Evolutionary conservation across 306 rosid genomes (phyloP), one percentile per base, ranked within the genome.

Genomic region (Parietaria judaica): DNA sequence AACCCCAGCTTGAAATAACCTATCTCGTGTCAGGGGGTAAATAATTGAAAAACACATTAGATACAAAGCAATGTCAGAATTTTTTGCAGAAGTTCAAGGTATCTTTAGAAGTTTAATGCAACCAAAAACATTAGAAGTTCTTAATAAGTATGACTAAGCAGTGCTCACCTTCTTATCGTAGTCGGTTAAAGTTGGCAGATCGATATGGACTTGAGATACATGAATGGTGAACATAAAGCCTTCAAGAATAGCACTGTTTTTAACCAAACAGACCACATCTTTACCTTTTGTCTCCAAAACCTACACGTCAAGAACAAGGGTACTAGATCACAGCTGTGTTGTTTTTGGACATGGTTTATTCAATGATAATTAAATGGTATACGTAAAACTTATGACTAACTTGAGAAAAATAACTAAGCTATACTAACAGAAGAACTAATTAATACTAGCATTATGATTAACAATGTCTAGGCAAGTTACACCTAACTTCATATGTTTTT

Each of bases 1-100:
- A 80, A 12, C 91, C 91, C 91, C 91, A 84, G 6, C 83, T 84
- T 69, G 81, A 79, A 73, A 84, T 81, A 55, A 76, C 81, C 91
- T 84, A 12, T 17, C 11, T 37, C 47, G 14, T 1, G 49, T 58
- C 8, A 4, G 8, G 2, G 51, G 35, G 34, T 31, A n/a, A 62
- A 37, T 7, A 60, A 53, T 15, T 16, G 5, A 45, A 16, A n/a
- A 45, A 34, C 13, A 31, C 23, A 16, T 47, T 23, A 31, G 47
- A 46, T 61, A 53, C 6, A 43, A 56, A 17, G 23, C 48, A 58
- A 11, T 10, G 53, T 7, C 15, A n/a, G 13, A 49, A 9, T 0
- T 49, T 49, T 49, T n/a, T 7, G 15, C 53, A 23, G 31, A 23
- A 23, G 31, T 23, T 23, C 31, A 23, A 23, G 31, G 31, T 23